Evolutionary conservation across 2,329 filamentous ascomycete genomes (phyloP).

Genomic region (Aureobasidium sp.): DNA sequence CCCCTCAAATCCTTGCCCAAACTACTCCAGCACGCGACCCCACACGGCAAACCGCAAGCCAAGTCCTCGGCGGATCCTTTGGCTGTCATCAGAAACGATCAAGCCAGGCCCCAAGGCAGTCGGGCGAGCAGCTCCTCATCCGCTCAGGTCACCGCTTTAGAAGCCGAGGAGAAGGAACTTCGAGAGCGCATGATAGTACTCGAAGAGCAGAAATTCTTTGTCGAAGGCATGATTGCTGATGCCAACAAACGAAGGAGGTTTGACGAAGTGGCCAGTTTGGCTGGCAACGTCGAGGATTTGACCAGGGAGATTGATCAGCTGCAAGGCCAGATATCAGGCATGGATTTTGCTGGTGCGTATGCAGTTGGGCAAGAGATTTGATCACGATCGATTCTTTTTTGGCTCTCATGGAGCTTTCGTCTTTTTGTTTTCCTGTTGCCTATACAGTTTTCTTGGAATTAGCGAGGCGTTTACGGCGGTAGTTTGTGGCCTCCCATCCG

Average conservation of each 20-base stretch:
- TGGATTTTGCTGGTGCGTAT: constrained; percentile 31
- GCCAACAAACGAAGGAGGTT: constrained; percentile 70
- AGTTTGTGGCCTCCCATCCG: neutral
- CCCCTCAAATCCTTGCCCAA: constrained; percentile 54
- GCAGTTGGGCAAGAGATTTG: constrained; percentile 4
- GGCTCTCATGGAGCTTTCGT: neutral
- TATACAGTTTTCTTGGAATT: neutral
- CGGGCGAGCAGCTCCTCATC: constrained; percentile 47
- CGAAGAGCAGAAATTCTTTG: constrained; percentile 85
- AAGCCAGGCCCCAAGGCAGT: constrained; percentile 33
- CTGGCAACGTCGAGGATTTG: constrained; percentile 72
- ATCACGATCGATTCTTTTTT: neutral
- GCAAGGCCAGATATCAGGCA: constrained; percentile 24
- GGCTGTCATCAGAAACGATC: constrained; percentile 48
- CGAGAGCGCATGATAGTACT: constrained; percentile 73
- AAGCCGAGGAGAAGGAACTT: constrained; percentile 74
- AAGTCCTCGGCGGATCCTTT: constrained; percentile 35
- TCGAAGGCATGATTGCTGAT: constrained; percentile 72
- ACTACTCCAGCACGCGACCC: constrained; percentile 46
- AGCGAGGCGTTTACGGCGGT: constrained; percentile 8
- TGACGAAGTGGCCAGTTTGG: constrained; percentile 74
- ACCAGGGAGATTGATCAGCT: constrained; percentile 60
- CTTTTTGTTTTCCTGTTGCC: neutral
- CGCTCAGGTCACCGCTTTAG: constrained; percentile 51
- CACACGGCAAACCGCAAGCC: constrained; percentile 33